Evolutionary conservation across 441 rosid species (phyloP), one percentile per base, ranked within the genome.

Genomic region (Dalechampia spathulata): DNA sequence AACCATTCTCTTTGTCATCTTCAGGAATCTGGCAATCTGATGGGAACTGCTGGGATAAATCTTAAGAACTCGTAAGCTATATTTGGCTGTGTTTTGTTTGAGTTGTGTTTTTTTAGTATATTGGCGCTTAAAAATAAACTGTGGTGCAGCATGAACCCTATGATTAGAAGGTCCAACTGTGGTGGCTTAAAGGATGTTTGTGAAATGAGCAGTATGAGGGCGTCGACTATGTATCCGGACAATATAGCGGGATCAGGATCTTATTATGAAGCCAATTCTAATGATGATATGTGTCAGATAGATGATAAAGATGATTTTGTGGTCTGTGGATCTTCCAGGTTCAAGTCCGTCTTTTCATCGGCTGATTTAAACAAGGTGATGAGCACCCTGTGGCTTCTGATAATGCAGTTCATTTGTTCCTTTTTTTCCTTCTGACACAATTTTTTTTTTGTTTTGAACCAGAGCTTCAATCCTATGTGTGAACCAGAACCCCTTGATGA

Each of bases 391-490:
- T 64, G 49, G 44, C 47, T 60, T 51, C 17, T 43, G 17, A 32
- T 55, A 28, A 23, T 46, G 34, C 46, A 23, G 19, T 61, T 50
- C 7, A 57, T 28, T 59, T 50, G 38, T 66, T 49, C 62, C 28
- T n/a, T n/a, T 57, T 32, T 41, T 66, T 57, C 25, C 43, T 55
- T 52, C 37, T n/a, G 45, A 48, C 48, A 55, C 23, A 49, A 30
- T 43, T 55, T 41, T 50, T 67, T 26, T 68, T 64, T 69, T 44
- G n/a, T n/a, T 66, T 64, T 73, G 38, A 28, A 41, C 49, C 82
- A 92, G 96, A 88, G 96, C 70, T 86, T 86, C 66, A 92, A 86
- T 69, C 96, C 95, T 46, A 78, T 88, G 86, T 57, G 80, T 65
- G 91, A 81, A n/a, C n/a, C n/a, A n/a, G n/a, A n/a, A 65, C 82